These are phyloP conservation scores for Yamadazyma olivae DNA, from an alignment of 805 yeast genomes.

Conservation along the genomic window DNA sequence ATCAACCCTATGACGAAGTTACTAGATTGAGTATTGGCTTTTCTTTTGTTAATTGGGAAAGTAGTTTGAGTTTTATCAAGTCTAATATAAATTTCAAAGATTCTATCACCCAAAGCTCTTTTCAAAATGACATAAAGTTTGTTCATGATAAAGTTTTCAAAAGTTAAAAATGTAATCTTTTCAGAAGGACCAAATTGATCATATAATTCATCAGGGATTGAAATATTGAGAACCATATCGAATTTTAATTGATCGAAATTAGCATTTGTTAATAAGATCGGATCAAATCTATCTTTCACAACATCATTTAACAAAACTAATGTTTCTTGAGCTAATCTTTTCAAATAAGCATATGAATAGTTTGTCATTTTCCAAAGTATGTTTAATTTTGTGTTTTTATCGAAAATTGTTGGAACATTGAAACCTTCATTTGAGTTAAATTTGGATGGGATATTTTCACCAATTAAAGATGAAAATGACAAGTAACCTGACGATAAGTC, in stretches of 20 bases:
- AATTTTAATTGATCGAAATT: slow-evolving; percentile 54
- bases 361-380: slow-evolving; percentile 77
- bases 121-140: slow-evolving; percentile 57
- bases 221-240: slow-evolving; percentile 60
- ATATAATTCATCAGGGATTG: slow-evolving; percentile 38
- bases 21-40: slow-evolving; percentile 34
- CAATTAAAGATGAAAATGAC: slow-evolving; percentile 58
- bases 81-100: slow-evolving; percentile 33
- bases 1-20: slow-evolving; percentile 57
- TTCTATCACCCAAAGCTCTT: slow-evolving; percentile 56
- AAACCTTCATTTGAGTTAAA: slow-evolving; percentile 56
- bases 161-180: slow-evolving; percentile 66
- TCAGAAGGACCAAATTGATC: slow-evolving; percentile 65
- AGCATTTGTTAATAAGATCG: slow-evolving; percentile 65
- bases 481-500: slow-evolving; percentile 69
- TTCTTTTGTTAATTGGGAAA: slow-evolving; percentile 52
- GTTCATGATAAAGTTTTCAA: slow-evolving; percentile 62
- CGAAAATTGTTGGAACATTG: slow-evolving; percentile 72
- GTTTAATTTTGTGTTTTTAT: slow-evolving; percentile 73
- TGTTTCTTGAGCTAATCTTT: slow-evolving; percentile 67
- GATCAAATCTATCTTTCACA: slow-evolving; percentile 77
- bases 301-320: slow-evolving; percentile 69
- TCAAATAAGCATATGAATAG: slow-evolving; percentile 60
- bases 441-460: slow-evolving; percentile 39
- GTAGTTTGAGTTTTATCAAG: slow-evolving; percentile 17